Conservation (phyloP, 345 rosid species). For the Eucalyptus microcorys region DNA sequence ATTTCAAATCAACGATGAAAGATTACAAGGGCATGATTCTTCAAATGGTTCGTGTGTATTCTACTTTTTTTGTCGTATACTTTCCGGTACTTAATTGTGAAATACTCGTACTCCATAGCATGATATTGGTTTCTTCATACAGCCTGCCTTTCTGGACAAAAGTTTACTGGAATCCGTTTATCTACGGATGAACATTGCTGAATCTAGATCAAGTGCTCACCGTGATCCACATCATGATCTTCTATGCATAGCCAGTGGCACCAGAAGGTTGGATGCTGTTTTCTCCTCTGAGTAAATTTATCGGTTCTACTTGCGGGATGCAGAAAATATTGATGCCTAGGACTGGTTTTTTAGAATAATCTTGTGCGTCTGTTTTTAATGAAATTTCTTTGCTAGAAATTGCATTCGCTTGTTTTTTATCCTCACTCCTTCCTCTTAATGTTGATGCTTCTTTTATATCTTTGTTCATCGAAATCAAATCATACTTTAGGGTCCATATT, state of each 20-base stretch:
- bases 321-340: neutral
- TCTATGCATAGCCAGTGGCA: constrained; percentile 57
- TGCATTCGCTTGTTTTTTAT: neutral
- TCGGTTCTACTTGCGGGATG: neutral
- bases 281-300: neutral
- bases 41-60: constrained; percentile 19
- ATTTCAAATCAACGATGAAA: neutral
- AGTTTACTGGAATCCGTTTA: constrained; percentile 58
- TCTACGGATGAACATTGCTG: constrained; percentile 78
- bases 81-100: neutral
- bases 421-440: neutral
- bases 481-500: neutral
- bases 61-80: neutral
- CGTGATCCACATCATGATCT: constrained; percentile 86
- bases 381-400: neutral
- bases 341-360: neutral
- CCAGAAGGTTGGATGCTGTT: constrained; percentile 37
- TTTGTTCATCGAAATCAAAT: neutral
- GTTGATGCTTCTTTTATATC: neutral
- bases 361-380: neutral
- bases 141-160: constrained; percentile 49
- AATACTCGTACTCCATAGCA: neutral
- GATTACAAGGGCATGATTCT: neutral
- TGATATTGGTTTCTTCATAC: constrained; percentile 4
- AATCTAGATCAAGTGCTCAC: constrained; percentile 73